Evolutionary conservation across 129 eudicot species (phyloP), one percentile per base, ranked within the genome.

Genomic region (Logfia minima): DNA sequence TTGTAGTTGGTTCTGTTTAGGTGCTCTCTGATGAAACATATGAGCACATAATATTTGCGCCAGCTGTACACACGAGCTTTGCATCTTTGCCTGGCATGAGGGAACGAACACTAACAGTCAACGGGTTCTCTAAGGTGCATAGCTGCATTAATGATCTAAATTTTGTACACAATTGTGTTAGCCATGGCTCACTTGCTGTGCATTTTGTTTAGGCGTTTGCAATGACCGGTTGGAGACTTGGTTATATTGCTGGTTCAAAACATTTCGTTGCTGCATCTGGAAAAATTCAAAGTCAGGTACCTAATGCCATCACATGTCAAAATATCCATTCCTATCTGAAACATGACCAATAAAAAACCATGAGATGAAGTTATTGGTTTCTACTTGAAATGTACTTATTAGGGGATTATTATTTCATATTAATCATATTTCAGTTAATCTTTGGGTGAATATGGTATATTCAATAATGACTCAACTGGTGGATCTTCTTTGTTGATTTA

Each of bases 181-280:
- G 45, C 24, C 17, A 32, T 77, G 80, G 24, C 24, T 75, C 60
- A 68, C 43, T 37, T 19, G 19, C 17, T 39, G 56, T 81, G 59
- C 28, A 37, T 31, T 34, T 78, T 37, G 17, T 19, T 0, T 77
- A 93, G 97, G 91, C 98, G 45, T 93, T 90, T 87, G 98, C 98
- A 62, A 90, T 93, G 98, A 90, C 98, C 66, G 98, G 97, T 68
- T 93, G 98, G 98, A 86, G 97, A 51, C 92, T 93, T 63, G 98
- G 98, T 77, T 93, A 93, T 83, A 63, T 93, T 77, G 97, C 96
- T 74, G 97, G 98, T 73, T 93, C 93, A 61, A 88, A 93, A 80
- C 96, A 93, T 82, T 93, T 93, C 74, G 76, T 90, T 79, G 77
- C 91, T 24, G 96, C 98, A 0, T 93, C 92, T 74, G 71, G 73